Evolutionary conservation across 2,329 filamentous ascomycete genomes (phyloP), one percentile per base, ranked within the genome.

Genomic region (Colletotrichum trifolii): DNA sequence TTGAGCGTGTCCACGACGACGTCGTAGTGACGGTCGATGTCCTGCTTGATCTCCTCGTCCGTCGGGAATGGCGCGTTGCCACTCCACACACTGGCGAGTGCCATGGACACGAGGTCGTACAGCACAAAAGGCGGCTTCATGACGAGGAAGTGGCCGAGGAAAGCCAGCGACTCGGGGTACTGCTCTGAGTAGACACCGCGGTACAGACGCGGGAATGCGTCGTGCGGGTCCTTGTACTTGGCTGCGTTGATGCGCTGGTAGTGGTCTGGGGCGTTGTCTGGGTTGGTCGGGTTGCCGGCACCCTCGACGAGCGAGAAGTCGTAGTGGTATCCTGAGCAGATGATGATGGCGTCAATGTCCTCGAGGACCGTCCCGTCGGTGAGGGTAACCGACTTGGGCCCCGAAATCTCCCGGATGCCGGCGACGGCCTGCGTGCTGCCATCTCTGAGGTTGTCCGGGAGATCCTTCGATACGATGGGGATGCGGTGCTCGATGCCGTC

Each of bases 281-380:
- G 54, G 40, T 76, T 67, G 10, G 68, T 69, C n/a, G 72, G 74
- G 52, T 74, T 64, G 6, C 71, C 74, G 7, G 67, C 46, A 2
- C 73, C 74, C n/a, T 71, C 62, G 25, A 76, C 56, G 0, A 74
- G 46, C 6, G 74, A 73, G 47, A 75, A 69, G 55, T 74, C 71
- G 45, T 72, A 70, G n/a, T 68, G 60, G 46, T 76, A 78, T 1
- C 76, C 76, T 1, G 74, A 72, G 63, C 74, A 76, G 60, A 73
- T 68, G 47, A 78, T 68, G 52, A 78, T 73, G 59, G 72, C 71
- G 52, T 78, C 76, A 4, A 77, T 68, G 17, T 76, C 73, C 8
- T 74, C 70, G 34, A 78, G 46, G 6, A 72, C 68, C n/a, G 60
- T 70, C 6, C 73, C 76, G 42, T 77, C 71, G 5, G 72, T 72